Conservation (phyloP, 495 filamentous ascomycete species). For the Penicillium riverlandense region DNA sequence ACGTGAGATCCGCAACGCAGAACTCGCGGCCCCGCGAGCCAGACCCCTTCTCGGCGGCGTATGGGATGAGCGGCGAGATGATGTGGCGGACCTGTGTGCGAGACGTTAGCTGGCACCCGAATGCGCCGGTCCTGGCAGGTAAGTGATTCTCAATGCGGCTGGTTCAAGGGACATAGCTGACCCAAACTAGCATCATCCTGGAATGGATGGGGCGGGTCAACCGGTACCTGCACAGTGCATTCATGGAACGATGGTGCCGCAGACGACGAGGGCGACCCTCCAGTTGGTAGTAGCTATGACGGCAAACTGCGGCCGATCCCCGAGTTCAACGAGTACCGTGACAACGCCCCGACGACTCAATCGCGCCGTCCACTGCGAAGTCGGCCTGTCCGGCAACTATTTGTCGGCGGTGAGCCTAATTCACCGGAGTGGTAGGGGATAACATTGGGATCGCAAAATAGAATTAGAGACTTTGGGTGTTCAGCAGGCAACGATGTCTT, state of each 20-base stretch:
- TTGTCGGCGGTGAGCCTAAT: constrained; percentile 1
- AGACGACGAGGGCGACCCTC: constrained; percentile 58
- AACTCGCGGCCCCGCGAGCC: constrained; percentile 50
- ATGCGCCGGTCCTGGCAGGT: constrained; percentile 83
- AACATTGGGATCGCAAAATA: no score
- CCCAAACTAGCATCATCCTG: constrained; percentile 60
- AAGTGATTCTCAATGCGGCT: constrained; percentile 11
- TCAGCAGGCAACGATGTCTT: no score
- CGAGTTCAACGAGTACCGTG: constrained; percentile 23
- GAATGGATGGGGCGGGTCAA: constrained; percentile 63
- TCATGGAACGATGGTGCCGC: constrained; percentile 61
- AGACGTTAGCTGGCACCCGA: constrained; percentile 94
- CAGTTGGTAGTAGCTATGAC: constrained; percentile 53
- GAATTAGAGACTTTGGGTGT: no score
- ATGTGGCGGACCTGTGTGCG: constrained; percentile 76
- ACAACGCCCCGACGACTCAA: constrained; percentile 7
- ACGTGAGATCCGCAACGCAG: constrained; percentile 63
- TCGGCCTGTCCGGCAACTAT: constrained; percentile 12
- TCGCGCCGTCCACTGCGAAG: constrained; percentile 17
- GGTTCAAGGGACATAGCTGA: not conserved
- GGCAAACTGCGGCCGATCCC: constrained; percentile 33
- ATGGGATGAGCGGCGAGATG: constrained; percentile 32
- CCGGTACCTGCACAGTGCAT: constrained; percentile 70
- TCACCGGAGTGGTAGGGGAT: not conserved
- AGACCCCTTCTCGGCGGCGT: constrained; percentile 28